Base-by-base conservation (phyloP, 1,284 basidiomycete genomes). In the Cryptococcus neoformans region DNA sequence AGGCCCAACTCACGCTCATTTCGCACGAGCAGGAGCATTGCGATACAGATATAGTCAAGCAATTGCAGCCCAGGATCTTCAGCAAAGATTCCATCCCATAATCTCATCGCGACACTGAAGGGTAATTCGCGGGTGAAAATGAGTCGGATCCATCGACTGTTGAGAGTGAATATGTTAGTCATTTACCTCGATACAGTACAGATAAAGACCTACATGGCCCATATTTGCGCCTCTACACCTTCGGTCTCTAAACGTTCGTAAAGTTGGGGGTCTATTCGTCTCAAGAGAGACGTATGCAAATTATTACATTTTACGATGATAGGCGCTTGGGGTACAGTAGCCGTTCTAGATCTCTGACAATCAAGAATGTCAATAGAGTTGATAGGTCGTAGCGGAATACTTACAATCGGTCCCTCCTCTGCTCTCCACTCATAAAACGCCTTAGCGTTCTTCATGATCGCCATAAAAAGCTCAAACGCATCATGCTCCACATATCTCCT, bases 11-110 rank as follows among this genome's bases (percentile, higher is more conserved):
- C 66, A 92, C 90, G 75, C 68, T 88, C 82, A 69, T 92, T 92
- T 45, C 93, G 85, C 67, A 95, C 90, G 48, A 94, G 85, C 56
- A 96, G 83, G 10, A 97, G 83, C 92, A 96, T 93, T 0, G 90
- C 89, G 14, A 95, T 85, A 68, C 90, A 92, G 54, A 94, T 80
- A 86, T 88, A 93, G 53, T 87, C 85, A 1, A 87, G 84, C 37
- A 94, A 77, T 49, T 87, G 84, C 5, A 82, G 63, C 0, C 85
- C 80, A 7, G 85, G 83, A 73, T 91, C 89, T 56, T 85, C 87
- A 0, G 92, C 89, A 71, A 97, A 94, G 6, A 96, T 74, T 0
- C 87, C 90, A 74, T 97, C 93, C 93, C 93, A 96, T 10, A 97
- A 70, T 21, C 84, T 80, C 83, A 91, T 85, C 0, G 89, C 84